A percentile compares a stretch with the other conserved stretches of the same genome.
phyloP scores from a whole-genome alignment of 805 yeast genomes.

The Komagataella pastoris region DNA sequence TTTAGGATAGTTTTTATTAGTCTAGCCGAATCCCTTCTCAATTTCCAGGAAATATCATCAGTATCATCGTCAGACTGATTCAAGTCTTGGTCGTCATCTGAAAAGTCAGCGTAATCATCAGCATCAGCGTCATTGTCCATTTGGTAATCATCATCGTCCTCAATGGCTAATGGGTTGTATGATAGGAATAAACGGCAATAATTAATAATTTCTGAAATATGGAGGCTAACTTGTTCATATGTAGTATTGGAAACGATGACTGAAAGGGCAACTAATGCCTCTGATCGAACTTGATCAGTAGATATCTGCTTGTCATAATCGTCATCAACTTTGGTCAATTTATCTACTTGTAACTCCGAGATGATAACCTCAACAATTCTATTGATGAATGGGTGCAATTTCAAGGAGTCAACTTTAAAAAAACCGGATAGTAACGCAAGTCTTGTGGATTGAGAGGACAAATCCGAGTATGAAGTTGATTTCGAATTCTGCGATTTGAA shows the following conservation, averaged over 20 bases:
- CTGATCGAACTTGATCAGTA: constrained; percentile 11
- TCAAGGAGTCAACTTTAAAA: neutral
- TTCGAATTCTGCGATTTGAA: neutral
- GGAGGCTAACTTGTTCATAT: neutral
- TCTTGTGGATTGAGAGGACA: neutral
- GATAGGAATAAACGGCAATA: neutral
- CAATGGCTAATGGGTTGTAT: neutral
- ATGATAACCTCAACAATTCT: neutral
- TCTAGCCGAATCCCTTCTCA: constrained; percentile 38
- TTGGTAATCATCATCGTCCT: constrained; percentile 20
- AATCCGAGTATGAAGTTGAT: neutral
- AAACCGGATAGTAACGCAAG: neutral
- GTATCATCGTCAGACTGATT: constrained; percentile 7
- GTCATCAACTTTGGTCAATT: constrained; percentile 9
- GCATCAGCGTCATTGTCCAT: constrained; percentile 8
- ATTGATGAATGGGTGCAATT: neutral
- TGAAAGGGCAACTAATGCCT: constrained; percentile 1
- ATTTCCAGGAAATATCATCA: constrained; percentile 44
- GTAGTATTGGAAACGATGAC: neutral
- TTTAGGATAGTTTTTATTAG: constrained; percentile 25
- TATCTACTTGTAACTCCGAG: constrained; percentile 3
- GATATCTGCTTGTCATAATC: constrained; percentile 8
- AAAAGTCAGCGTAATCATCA: constrained; percentile 9
- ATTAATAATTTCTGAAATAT: neutral
- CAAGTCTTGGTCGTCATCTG: constrained; percentile 14